Base-by-base conservation (phyloP, 2,329 filamentous ascomycete species). In the Calonectria honghensis region DNA sequence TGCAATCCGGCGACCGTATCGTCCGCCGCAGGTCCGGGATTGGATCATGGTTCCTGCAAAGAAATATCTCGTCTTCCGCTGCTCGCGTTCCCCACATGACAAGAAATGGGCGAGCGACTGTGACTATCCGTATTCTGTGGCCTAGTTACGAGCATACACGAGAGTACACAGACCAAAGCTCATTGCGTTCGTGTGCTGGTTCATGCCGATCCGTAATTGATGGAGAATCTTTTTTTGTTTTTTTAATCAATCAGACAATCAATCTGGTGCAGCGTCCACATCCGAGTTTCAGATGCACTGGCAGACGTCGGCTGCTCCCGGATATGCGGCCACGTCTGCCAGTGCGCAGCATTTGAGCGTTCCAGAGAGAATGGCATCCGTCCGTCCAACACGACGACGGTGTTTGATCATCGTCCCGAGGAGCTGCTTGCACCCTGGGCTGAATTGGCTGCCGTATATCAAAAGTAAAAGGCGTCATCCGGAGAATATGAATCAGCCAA, bases 301-400 rank as follows among this genome's bases (percentile, higher is more conserved):
- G 31, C 37, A 27, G 7, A 39, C 41, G 16, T 63, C 35, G 57
- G 35, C 57, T 41, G 35, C 57, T 63, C 57, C 57, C 57, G 57
- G 41, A 45, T 2, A 61, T 39, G 6, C 35, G n/a, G 11, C 13
- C 24, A 54, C 29, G 10, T 20, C 20, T 18, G 35, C n/a, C 35
- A 61, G 57, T 29, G 35, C 57, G 35, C 37, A 18, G 7, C 6
- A 10, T 1, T 24, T 1, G 45, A 48, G n/a, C 45, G 45, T 37
- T 63, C 14, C 35, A 29, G 32, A 29, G 57, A 41, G 37, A 20
- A 29, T 18, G 37, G 11, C n/a, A 14, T 63, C 31, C 57, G 20
- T 63, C 57, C 24, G 3, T 39, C 32, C 24, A 41, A 4, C 13
- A 3, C 9, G n/a, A 24, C 45, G n/a, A 7, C 5, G 32, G 2